Conservation (phyloP, 2,329 filamentous ascomycete genomes). For the Biscogniauxia sp. region DNA sequence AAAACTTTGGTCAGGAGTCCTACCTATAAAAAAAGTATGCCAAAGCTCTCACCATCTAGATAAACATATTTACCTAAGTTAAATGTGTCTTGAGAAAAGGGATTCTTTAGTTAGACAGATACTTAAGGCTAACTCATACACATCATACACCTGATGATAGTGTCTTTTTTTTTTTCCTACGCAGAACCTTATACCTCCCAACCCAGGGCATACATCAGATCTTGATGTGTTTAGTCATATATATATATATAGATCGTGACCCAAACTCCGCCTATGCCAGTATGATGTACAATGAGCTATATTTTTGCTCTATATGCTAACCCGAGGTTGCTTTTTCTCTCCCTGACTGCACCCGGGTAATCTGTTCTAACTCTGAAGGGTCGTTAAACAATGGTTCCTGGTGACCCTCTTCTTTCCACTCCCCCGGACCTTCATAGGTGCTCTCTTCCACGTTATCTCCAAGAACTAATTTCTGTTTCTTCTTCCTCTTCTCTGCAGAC, state of each 20-base stretch:
- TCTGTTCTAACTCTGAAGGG: constrained; percentile 19
- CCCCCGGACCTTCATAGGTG: constrained; percentile 23
- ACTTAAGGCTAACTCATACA: too few species aligned
- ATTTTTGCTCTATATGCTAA: background rate
- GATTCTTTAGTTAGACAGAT: background rate
- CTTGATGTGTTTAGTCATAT: background rate
- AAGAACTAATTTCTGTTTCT: constrained; percentile 22
- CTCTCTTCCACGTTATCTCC: constrained; percentile 12
- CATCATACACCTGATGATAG: too few species aligned
- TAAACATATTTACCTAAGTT: too few species aligned
- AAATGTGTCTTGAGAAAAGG: background rate
- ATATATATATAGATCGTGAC: constrained; percentile 2
- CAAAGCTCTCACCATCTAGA: background rate
- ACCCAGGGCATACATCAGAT: background rate
- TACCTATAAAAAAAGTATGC: background rate
- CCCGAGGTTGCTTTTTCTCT: background rate
- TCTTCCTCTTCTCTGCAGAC: constrained; percentile 14
- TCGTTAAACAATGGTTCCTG: constrained; percentile 35
- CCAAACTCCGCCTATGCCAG: background rate
- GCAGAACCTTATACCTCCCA: background rate
- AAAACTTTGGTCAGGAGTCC: background rate
- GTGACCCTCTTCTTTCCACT: constrained; percentile 36
- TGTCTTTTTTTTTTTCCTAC: background rate
- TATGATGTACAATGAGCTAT: background rate
- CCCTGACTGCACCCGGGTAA: constrained; percentile 5